These are phyloP conservation scores for Claviceps fusiformis DNA, from an alignment of 2,329 filamentous ascomycete species.

Conservation along the genomic window DNA sequence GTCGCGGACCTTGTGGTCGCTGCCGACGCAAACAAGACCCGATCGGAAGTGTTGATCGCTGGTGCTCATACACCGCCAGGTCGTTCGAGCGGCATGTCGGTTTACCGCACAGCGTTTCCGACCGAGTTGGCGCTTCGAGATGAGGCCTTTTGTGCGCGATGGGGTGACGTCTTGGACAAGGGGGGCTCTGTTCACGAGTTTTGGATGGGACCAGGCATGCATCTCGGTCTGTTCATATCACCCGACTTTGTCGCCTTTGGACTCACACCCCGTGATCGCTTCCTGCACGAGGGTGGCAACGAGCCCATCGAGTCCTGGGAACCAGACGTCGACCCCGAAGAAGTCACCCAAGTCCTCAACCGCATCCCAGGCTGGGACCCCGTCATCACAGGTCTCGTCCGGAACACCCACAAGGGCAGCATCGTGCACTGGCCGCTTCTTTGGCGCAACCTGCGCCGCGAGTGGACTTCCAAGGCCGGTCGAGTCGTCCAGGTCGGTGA, in stretches of 20 bases:
- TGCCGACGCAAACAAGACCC: slow-evolving; percentile 5
- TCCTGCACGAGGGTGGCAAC: neutral
- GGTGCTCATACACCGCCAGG: neutral
- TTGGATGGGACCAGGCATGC: slow-evolving; percentile 2
- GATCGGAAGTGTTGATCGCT: neutral
- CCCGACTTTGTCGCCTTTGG: neutral
- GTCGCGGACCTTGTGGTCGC: slow-evolving; percentile 6
- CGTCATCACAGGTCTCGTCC: neutral
- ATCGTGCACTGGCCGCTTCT: slow-evolving; percentile 9
- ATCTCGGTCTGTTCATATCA: neutral
- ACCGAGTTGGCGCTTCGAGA: neutral
- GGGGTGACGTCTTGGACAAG: neutral
- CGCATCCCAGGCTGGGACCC: slow-evolving; percentile 1
- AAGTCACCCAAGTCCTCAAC: neutral
- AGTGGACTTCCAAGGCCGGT: slow-evolving; percentile 7
- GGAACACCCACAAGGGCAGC: neutral
- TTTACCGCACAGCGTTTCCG: slow-evolving; percentile 2
- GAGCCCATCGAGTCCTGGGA: slow-evolving; percentile 2
- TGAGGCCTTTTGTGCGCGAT: neutral
- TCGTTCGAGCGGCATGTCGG: slow-evolving; percentile 1
- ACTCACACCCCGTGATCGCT: neutral
- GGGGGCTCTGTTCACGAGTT: neutral
- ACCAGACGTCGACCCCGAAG: neutral
- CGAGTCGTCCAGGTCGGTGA: slow-evolving; percentile 12
- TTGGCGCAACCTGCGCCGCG: slow-evolving; percentile 6